Conservation (phyloP, 2,329 filamentous ascomycete genomes). For the Neopestalotiopsis clavispora region DNA sequence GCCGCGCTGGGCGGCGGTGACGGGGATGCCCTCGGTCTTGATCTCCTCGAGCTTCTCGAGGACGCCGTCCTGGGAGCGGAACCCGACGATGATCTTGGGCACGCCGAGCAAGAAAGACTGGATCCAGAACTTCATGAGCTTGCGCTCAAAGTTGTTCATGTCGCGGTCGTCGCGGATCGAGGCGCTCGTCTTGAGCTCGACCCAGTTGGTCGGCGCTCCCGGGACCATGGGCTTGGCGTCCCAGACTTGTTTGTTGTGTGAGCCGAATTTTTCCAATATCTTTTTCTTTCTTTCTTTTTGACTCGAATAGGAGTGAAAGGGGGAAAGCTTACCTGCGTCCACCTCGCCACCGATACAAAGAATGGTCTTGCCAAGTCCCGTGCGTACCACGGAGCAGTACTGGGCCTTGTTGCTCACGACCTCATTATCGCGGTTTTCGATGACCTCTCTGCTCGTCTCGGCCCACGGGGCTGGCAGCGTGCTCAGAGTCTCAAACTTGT, state of each 20-base stretch:
- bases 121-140: slow-evolving; percentile 95
- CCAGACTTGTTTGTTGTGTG: slow-evolving; percentile 65
- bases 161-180: slow-evolving; percentile 72
- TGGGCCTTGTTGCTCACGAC: slow-evolving; percentile 89
- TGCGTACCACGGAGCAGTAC: slow-evolving; percentile 93
- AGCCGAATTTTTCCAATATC: not conserved
- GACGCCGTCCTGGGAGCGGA: slow-evolving; percentile 75
- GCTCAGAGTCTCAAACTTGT: slow-evolving; percentile 92
- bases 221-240: slow-evolving; percentile 74
- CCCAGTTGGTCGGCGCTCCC: slow-evolving; percentile 80
- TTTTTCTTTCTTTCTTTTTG: not conserved
- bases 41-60: slow-evolving; percentile 77
- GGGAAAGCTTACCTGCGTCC: slow-evolving; percentile 70
- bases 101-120: slow-evolving; percentile 95
- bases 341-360: slow-evolving; percentile 92
- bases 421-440: slow-evolving; percentile 74
- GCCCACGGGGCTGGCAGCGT: slow-evolving; percentile 78
- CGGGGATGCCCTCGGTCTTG: slow-evolving; percentile 78
- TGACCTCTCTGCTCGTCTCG: slow-evolving; percentile 73
- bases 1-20: slow-evolving; percentile 70
- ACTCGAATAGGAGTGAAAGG: not conserved
- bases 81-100: slow-evolving; percentile 89
- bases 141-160: slow-evolving; percentile 79
- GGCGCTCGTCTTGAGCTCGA: slow-evolving; percentile 91
- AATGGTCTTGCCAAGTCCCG: slow-evolving; percentile 76